Evolutionary conservation across 441 rosid genomes (phyloP).

Genomic region (Mallotus repandus): DNA sequence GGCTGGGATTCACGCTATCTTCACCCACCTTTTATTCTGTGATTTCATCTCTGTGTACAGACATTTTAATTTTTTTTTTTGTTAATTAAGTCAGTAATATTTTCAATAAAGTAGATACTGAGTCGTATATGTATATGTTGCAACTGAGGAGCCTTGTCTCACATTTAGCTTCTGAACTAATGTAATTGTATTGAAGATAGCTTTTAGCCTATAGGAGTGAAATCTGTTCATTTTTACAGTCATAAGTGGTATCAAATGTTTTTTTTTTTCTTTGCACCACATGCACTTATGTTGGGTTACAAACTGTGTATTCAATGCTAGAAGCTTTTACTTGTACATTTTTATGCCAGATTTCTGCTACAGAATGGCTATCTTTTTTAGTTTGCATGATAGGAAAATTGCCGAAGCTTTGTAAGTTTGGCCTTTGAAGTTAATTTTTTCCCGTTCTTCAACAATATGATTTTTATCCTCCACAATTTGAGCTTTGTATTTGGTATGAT

Average conservation of each 20-base stretch:
- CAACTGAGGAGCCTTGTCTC: neutral
- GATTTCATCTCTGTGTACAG: neutral
- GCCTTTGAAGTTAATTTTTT: neutral
- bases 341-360: neutral
- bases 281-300: neutral
- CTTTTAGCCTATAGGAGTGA: neutral
- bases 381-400: neutral
- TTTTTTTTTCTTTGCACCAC: neutral
- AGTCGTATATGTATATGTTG: neutral
- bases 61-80: slow-evolving; percentile 4
- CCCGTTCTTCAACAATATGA: too few relatives aligned
- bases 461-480: too few relatives aligned
- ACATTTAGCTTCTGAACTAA: neutral
- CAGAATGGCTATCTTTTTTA: neutral
- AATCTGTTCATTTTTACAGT: neutral
- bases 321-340: neutral
- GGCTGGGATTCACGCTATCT: slow-evolving; percentile 15
- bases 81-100: neutral
- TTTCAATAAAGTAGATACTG: too few relatives aligned
- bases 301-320: neutral
- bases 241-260: neutral
- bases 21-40: neutral
- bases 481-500: too few relatives aligned
- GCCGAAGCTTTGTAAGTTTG: neutral
- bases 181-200: neutral